phyloP scores from a whole-genome alignment of 139 green algal species.

The Ostreobium quekettii region DNA sequence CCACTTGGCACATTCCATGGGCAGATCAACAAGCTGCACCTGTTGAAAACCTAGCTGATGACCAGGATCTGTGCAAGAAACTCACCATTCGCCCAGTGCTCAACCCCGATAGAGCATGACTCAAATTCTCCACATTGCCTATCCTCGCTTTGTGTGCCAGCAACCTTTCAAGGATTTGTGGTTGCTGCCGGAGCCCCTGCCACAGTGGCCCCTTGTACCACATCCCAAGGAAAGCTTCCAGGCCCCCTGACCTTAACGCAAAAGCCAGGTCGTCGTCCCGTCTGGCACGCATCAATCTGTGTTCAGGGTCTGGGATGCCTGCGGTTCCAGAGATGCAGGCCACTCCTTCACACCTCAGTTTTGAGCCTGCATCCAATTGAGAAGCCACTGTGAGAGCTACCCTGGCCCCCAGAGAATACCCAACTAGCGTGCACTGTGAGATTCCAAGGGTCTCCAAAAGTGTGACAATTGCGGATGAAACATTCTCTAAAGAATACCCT shows the following conservation, averaged over 20 bases:
- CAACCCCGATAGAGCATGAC: constrained; percentile 30
- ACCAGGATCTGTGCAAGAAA: not conserved
- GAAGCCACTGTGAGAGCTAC: constrained; percentile 47
- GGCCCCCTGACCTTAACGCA: constrained; percentile 27
- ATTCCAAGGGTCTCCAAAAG: constrained; percentile 20
- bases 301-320: constrained; percentile 33
- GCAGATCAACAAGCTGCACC: constrained; percentile 1
- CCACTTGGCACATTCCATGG: constrained; percentile 14
- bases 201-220: constrained; percentile 74
- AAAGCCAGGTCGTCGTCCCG: constrained; percentile 42
- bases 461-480: constrained; percentile 27
- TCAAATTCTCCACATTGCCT: constrained; percentile 21
- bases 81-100: constrained; percentile 50
- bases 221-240: constrained; percentile 41
- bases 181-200: constrained; percentile 35
- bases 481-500: constrained; percentile 30
- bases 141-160: constrained; percentile 10
- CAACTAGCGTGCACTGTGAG: constrained; percentile 43
- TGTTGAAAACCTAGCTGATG: not conserved
- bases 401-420: constrained; percentile 74
- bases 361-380: not conserved
- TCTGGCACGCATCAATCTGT: constrained; percentile 25
- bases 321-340: constrained; percentile 51
- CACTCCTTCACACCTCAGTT: constrained; percentile 16
- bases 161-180: constrained; percentile 29